A percentile compares a stretch with the other conserved stretches of the same genome.
phyloP scores from a whole-genome alignment of 2,329 filamentous ascomycete genomes.

The Aspergillus alliaceus region DNA sequence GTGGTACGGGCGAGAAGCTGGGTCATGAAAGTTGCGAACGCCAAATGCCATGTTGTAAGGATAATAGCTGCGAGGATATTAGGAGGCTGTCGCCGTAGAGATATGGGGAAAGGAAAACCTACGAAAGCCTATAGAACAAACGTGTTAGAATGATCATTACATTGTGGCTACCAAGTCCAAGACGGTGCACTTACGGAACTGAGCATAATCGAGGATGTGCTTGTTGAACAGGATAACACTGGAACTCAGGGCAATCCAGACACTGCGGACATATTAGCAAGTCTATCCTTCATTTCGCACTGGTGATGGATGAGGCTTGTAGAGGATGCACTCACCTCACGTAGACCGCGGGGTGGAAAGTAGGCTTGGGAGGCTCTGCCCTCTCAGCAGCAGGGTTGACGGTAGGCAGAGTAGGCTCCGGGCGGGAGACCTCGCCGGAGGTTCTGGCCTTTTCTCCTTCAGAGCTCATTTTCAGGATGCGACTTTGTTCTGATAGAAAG shows the following conservation, averaged over 20 bases:
- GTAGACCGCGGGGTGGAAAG: constrained; percentile 81
- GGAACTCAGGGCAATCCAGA: constrained; percentile 90
- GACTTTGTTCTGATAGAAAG: constrained; percentile 46
- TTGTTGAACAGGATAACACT: constrained; percentile 99
- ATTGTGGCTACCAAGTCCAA: neutral
- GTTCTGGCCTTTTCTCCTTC: constrained; percentile 79
- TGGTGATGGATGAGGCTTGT: neutral
- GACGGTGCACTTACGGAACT: constrained; percentile 66
- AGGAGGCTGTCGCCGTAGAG: neutral
- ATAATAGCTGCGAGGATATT: constrained; percentile 49
- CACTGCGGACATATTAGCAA: constrained; percentile 51
- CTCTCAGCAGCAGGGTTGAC: constrained; percentile 77
- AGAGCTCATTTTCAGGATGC: constrained; percentile 54
- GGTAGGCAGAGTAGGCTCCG: constrained; percentile 66
- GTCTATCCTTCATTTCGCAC: neutral
- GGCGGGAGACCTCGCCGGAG: constrained; percentile 66
- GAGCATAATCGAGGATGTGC: constrained; percentile 84
- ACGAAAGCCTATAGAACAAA: constrained; percentile 44
- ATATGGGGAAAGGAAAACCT: constrained; percentile 21
- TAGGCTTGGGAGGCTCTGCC: constrained; percentile 61
- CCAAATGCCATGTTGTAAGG: constrained; percentile 92
- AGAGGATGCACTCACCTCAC: constrained; percentile 56
- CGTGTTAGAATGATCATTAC: constrained; percentile 2
- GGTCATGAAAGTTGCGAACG: constrained; percentile 91
- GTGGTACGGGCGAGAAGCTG: constrained; percentile 91